A percentile compares a stretch with the other conserved stretches of the same genome.
These are phyloP conservation scores for Suillus bovinus DNA, from an alignment of 768 basidiomycete species.

Conservation along the genomic window DNA sequence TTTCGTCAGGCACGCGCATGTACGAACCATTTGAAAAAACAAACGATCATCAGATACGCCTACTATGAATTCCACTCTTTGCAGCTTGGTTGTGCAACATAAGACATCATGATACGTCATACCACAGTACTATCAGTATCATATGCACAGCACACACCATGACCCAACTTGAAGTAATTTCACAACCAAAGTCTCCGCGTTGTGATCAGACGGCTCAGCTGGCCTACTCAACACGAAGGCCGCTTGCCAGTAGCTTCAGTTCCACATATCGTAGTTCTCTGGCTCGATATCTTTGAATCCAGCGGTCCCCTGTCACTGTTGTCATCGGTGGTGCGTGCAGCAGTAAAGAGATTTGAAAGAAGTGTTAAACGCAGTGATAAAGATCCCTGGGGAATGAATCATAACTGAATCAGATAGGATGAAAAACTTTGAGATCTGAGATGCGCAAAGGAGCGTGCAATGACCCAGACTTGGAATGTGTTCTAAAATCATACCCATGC, in stretches of 20 bases:
- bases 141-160: background rate
- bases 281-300: background rate
- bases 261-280: background rate
- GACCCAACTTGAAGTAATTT: background rate
- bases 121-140: background rate
- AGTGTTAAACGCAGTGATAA: background rate
- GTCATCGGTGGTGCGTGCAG: background rate
- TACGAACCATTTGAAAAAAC: background rate
- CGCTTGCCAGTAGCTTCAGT: background rate
- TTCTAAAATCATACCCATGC: no score
- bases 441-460: no score
- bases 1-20: background rate
- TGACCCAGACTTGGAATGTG: no score
- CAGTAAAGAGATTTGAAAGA: background rate
- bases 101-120: background rate
- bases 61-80: background rate
- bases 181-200: background rate
- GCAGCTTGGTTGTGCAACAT: background rate
- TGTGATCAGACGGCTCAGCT: background rate
- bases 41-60: background rate
- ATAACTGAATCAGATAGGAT: conserved; percentile 1
- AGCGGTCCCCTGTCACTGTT: background rate
- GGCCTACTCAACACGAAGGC: background rate
- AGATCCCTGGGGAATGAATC: background rate
- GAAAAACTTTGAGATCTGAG: no score